A percentile compares a stretch with the other conserved stretches of the same genome.
These are phyloP conservation scores for Curvularia verruculosa DNA, from an alignment of 2,329 filamentous ascomycete genomes.

Conservation along the genomic window DNA sequence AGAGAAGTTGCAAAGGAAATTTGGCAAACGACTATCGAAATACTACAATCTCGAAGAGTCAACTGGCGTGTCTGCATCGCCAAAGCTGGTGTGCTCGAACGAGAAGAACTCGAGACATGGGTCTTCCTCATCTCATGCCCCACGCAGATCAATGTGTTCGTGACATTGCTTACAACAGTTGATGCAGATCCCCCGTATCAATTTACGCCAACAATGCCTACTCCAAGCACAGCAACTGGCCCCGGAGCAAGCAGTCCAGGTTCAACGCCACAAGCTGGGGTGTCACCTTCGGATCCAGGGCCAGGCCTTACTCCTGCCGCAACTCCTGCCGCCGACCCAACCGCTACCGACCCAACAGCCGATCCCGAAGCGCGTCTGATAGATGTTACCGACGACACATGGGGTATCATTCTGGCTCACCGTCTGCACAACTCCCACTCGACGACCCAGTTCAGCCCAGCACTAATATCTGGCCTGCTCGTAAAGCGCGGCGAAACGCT, in stretches of 20 bases:
- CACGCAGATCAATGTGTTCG: conserved; percentile 46
- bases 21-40: conserved; percentile 77
- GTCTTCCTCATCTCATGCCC: conserved; percentile 44
- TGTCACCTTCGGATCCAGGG: conserved; percentile 41
- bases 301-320: conserved; percentile 67
- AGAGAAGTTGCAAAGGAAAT: conserved; percentile 74
- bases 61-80: conserved; percentile 80
- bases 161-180: conserved; percentile 66
- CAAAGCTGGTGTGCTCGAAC: conserved; percentile 71
- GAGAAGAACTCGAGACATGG: conserved; percentile 64
- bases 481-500: conserved; percentile 49
- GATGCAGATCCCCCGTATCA: conserved; percentile 70
- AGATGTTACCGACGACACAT: conserved; percentile 76
- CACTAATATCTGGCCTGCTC: conserved; percentile 52
- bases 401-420: conserved; percentile 74
- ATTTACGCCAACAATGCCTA: conserved; percentile 59
- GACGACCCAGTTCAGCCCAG: conserved; percentile 42
- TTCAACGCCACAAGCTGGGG: conserved; percentile 43
- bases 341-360: conserved; percentile 50
- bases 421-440: conserved; percentile 50
- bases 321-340: conserved; percentile 62
- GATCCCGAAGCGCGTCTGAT: conserved; percentile 72
- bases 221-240: conserved; percentile 18
- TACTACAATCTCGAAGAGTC: conserved; percentile 72
- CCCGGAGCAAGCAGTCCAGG: conserved; percentile 34